Base-by-base conservation (phyloP, 495 filamentous ascomycete genomes). In the Xylaria acuta region DNA sequence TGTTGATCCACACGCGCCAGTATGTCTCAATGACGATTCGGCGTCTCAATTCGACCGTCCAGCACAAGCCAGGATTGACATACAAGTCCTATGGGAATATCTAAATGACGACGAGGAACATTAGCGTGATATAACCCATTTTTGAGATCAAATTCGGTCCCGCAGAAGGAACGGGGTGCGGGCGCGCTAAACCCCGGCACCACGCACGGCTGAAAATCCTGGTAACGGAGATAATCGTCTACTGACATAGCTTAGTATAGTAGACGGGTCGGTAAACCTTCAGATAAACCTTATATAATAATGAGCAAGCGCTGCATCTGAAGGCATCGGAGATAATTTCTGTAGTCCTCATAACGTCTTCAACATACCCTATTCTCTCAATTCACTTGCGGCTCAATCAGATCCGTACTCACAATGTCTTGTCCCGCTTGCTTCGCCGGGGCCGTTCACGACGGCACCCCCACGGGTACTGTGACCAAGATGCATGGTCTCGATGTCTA, bases 401-500 rank as follows among this genome's bases (percentile, higher is more conserved):
- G 12, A 14, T 45, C n/a, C 2, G 38, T 58, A 43, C 36, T 30
- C 36, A 45, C 43, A 51, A 79, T 79, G 77, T 75, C 75, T 40
- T 79, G 77, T 60, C 75, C 75, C 12, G 77, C 73, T 36, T 79
- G 77, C 62, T 76, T 77, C 67, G 34, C 34, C 47, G 77, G 77
- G 36, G 36, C 25, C 47, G 73, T 75, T 40, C 77, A 75, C 59
- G 71, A 72, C 0, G 77, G 73, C 40, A 62, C 51, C n/a, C 75
- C 75, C 18, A 67, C 64, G 0, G 77, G 77, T 3, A 73, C 53
- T 14, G 36, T 70, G 43, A 67, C 54, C 53, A 79, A 77, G 72
- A 41, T 87, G n/a, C 80, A 87, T 65, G 82, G 82, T 32, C 74
- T 85, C 22, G 67, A 80, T 16, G 76, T 77, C 11, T 87, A 87